These are phyloP conservation scores for Larix kaempferi DNA, from an alignment of 75 land plant genomes.

Conservation along the genomic window DNA sequence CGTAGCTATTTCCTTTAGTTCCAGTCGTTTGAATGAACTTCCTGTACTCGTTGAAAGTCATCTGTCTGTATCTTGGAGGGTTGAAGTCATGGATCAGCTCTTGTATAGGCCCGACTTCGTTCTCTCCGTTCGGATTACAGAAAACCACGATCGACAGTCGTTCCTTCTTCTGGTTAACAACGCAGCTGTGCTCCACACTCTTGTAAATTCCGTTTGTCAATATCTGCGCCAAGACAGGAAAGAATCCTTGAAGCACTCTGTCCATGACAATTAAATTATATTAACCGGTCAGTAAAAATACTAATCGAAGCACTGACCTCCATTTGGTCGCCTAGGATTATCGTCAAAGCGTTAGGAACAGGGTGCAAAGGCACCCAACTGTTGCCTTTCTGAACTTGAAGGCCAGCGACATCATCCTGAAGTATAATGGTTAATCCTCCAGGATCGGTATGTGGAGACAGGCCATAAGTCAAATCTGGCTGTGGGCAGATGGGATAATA, in stretches of 20 bases:
- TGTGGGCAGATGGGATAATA: constrained; percentile 75
- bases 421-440: constrained; percentile 55
- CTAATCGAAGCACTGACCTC: constrained; percentile 28
- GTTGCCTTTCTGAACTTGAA: constrained; percentile 51
- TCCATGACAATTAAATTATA: no score
- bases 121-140: constrained; percentile 10
- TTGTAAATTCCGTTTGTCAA: constrained; percentile 31
- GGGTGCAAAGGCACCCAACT: constrained; percentile 66
- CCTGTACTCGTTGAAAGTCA: constrained; percentile 26
- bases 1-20: constrained; percentile 9
- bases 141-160: constrained; percentile 29
- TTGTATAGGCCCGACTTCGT: constrained; percentile 9
- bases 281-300: no score
- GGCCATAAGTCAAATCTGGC: constrained; percentile 64
- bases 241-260: not conserved
- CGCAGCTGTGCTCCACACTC: constrained; percentile 30
- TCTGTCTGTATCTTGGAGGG: constrained; percentile 10
- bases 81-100: constrained; percentile 13
- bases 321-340: constrained; percentile 76
- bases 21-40: constrained; percentile 5
- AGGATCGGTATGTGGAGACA: constrained; percentile 63
- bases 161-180: constrained; percentile 18
- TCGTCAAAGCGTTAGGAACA: constrained; percentile 52
- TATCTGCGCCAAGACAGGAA: constrained; percentile 13
- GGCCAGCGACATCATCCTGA: constrained; percentile 50